Evolutionary conservation across 73 alveolate species (phyloP), one percentile per base, ranked within the genome.

Genomic region (Paraurostyla sp.): DNA sequence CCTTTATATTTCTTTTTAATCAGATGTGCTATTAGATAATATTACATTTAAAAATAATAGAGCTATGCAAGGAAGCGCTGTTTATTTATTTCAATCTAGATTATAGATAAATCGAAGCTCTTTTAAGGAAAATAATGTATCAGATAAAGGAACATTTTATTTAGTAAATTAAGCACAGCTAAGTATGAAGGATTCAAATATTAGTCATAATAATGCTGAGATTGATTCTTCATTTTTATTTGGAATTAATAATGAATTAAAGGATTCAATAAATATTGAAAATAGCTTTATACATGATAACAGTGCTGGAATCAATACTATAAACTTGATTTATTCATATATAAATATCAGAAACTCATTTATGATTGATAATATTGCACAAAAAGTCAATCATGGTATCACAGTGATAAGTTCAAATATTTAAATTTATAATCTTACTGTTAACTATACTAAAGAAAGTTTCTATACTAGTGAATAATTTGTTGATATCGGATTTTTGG

Each of bases 401-500:
- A 56, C 73, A 9, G 38, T 56, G 36, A 56, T 56, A 16, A 23
- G 73, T 32, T 56, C 73, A 16, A 56, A 16, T 23, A 11, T 56
- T 15, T 13, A 9, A 56, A 16, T 56, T 56, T 9, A 56, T 9
- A 15, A 9, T 9, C 15, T 16, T 23, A 16, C 23, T 16, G 33
- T 56, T 16, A 56, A 23, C 15, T 56, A 16, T 23, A 56, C 73
- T 16, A 11, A 56, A 56, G 23, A 13, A 56, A 23, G 33, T 11
- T 56, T 16, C 73, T 16, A 56, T 56, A 56, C 15, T 16, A 23
- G 15, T 23, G 11, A 9, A 23, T 56, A 56, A 20, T 9, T 11
- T 56, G 73, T 56, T 16, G 73, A 56, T 56, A 56, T 32, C 11
- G 73, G 73, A 16, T 56, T 56, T 56, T 56, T 56, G 38, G 22